phyloP scores from a whole-genome alignment of 2,329 filamentous ascomycete genomes.

The Hymenoscyphus infarciens region DNA sequence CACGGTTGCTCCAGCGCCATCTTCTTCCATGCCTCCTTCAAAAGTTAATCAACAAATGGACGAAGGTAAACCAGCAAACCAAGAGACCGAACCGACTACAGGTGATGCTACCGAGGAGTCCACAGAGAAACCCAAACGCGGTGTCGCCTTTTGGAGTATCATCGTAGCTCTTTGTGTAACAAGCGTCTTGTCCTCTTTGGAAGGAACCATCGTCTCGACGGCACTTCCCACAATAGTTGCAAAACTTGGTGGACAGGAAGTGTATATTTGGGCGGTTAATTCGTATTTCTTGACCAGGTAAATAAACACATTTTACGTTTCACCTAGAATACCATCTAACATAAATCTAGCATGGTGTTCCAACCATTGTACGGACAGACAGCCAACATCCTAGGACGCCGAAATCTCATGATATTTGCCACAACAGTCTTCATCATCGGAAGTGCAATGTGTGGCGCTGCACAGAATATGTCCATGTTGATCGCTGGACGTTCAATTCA shows the following conservation, averaged over 20 bases:
- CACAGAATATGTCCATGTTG: conserved; percentile 54
- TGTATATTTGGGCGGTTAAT: conserved; percentile 22
- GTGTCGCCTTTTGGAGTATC: conserved; percentile 5
- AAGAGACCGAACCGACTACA: not conserved
- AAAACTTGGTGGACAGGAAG: conserved; percentile 12
- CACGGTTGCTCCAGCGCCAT: not conserved
- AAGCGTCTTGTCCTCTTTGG: conserved; percentile 14
- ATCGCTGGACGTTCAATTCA: conserved; percentile 60
- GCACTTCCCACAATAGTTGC: conserved; percentile 21
- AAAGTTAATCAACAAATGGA: not conserved
- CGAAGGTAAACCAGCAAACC: not conserved
- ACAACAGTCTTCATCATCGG: conserved; percentile 9
- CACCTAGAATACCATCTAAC: not conserved
- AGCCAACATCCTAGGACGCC: conserved; percentile 11
- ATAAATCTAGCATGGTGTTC: conserved; percentile 5
- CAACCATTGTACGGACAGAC: conserved; percentile 12
- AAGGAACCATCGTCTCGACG: conserved; percentile 20
- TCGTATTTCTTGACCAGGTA: conserved; percentile 21
- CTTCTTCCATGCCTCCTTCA: not conserved
- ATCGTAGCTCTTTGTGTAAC: conserved; percentile 8
- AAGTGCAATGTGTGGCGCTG: conserved; percentile 3
- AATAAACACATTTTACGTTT: not conserved
- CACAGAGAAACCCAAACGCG: not conserved
- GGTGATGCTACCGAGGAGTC: not conserved
- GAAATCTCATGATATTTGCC: conserved; percentile 3